A percentile compares a stretch with the other conserved stretches of the same genome.
Conservation (phyloP, 352 stramenopile species). For the Sclerospora graminicola region DNA sequence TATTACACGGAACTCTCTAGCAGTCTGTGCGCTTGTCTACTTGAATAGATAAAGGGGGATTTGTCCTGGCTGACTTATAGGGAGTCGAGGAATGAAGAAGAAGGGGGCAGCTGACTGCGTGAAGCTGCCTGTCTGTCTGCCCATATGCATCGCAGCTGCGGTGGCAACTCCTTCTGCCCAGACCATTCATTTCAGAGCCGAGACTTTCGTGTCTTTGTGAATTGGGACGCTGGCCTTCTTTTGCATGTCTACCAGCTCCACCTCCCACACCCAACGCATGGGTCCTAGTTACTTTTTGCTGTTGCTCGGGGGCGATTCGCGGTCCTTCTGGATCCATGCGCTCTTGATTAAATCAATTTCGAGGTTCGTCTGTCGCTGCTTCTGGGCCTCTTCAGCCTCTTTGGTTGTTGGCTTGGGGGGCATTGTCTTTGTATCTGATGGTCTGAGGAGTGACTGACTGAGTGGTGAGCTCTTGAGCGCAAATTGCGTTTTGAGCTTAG, state of each 20-base stretch:
- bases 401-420: slow-evolving; percentile 23
- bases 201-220: background rate
- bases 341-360: slow-evolving; percentile 57
- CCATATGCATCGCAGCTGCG: slow-evolving; percentile 12
- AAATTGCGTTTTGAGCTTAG: slow-evolving; percentile 28
- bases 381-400: slow-evolving; percentile 30
- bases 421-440: slow-evolving; percentile 14
- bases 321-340: slow-evolving; percentile 50
- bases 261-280: background rate
- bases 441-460: background rate
- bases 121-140: slow-evolving; percentile 12
- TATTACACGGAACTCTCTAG: slow-evolving; percentile 26
- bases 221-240: too few species aligned
- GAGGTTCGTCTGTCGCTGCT: slow-evolving; percentile 53
- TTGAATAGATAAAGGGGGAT: slow-evolving; percentile 21
- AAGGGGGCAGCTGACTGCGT: slow-evolving; percentile 3
- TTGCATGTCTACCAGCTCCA: background rate
- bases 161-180: slow-evolving; percentile 9
- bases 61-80: too few species aligned
- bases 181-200: slow-evolving; percentile 5
- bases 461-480: slow-evolving; percentile 15
- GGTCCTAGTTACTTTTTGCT: slow-evolving; percentile 20
- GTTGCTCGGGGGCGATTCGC: slow-evolving; percentile 22
- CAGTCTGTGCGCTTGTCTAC: slow-evolving; percentile 13
- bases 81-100: slow-evolving; percentile 10